These are phyloP conservation scores for Sporisorium scitamineum DNA, from an alignment of 1,284 basidiomycete genomes.

Conservation along the genomic window DNA sequence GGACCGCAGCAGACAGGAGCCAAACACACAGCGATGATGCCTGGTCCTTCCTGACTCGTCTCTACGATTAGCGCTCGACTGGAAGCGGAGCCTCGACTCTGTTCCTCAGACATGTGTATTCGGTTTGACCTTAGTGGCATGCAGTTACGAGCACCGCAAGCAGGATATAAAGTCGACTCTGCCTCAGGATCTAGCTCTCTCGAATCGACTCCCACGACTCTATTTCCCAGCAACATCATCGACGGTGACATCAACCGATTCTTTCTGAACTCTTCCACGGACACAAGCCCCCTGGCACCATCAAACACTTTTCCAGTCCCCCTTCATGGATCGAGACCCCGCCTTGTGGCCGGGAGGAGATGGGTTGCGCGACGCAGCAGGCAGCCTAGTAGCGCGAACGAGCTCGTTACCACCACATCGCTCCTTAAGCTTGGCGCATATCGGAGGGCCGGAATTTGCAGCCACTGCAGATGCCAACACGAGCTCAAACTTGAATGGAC, in stretches of 20 bases:
- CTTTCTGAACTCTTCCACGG: not conserved
- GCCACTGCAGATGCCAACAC: not conserved
- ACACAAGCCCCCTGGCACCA: not conserved
- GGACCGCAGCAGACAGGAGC: not conserved
- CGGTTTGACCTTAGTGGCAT: not conserved
- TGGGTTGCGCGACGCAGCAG: not conserved
- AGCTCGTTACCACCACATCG: conserved; percentile 17
- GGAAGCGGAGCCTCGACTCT: not conserved
- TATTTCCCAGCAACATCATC: not conserved
- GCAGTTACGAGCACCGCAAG: not conserved
- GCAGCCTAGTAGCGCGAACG: conserved; percentile 7
- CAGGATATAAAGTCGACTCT: not conserved
- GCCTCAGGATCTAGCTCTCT: not conserved
- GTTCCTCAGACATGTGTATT: not conserved
- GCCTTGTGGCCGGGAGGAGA: not conserved
- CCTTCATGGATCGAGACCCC: conserved; percentile 15
- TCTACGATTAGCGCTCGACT: not conserved
- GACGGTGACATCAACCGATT: not conserved
- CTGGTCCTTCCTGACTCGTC: not conserved
- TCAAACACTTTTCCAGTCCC: not conserved
- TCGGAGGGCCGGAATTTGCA: not conserved
- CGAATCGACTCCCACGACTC: not conserved
- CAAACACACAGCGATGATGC: not conserved
- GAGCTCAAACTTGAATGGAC: not conserved
- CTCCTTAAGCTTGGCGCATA: not conserved